phyloP scores from a whole-genome alignment of 495 filamentous ascomycete genomes.

The Xylaria telfairii region DNA sequence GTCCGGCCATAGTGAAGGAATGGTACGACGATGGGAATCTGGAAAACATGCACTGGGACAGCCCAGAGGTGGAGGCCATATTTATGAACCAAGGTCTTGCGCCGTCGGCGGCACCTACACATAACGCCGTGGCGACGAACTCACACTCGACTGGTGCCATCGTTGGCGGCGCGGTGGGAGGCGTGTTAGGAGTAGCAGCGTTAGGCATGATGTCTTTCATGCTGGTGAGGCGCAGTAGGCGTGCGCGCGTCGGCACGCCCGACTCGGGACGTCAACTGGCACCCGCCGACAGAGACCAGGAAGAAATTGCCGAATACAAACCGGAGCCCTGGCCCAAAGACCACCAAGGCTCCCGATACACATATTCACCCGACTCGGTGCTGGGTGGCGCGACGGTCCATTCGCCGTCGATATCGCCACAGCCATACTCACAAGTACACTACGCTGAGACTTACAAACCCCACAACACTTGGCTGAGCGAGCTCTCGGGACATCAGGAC shows the following conservation, averaged over 20 bases:
- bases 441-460: slow-evolving; percentile 22
- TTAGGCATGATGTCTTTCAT: slow-evolving; percentile 24
- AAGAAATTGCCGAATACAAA: slow-evolving; percentile 33
- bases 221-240: slow-evolving; percentile 20
- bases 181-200: slow-evolving; percentile 21
- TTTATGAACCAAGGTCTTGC: slow-evolving; percentile 29
- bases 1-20: slow-evolving; percentile 34
- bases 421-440: background rate
- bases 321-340: slow-evolving; percentile 43
- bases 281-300: background rate
- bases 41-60: slow-evolving; percentile 37
- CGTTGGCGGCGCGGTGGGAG: slow-evolving; percentile 35
- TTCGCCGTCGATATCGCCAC: slow-evolving; percentile 8
- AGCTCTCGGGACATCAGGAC: slow-evolving; percentile 31
- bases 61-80: slow-evolving; percentile 29
- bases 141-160: slow-evolving; percentile 26
- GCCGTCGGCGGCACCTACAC: slow-evolving; percentile 13
- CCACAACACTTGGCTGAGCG: slow-evolving; percentile 27
- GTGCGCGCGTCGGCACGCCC: slow-evolving; percentile 23
- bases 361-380: slow-evolving; percentile 33
- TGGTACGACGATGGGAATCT: slow-evolving; percentile 44
- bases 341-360: slow-evolving; percentile 26
- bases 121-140: background rate
- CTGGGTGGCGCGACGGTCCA: slow-evolving; percentile 20
- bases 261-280: background rate